Evolutionary conservation across 129 eudicot genomes (phyloP).

Genomic region (Logfia minima): DNA sequence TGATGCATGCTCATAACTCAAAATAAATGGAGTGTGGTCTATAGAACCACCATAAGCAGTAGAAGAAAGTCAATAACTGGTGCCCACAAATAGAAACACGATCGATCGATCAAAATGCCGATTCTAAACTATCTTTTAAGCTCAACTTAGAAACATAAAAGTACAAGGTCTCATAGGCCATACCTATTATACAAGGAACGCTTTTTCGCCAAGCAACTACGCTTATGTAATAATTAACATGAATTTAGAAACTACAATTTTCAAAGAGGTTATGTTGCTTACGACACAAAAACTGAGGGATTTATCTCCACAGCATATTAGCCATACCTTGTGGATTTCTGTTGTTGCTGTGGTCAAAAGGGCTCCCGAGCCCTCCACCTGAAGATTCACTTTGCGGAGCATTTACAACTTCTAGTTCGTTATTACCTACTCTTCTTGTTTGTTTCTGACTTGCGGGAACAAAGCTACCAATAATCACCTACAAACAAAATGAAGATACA

Average conservation of each 20-base stretch:
- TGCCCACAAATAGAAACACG: neutral
- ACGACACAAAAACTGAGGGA: conserved; percentile 5
- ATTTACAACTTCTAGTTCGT: conserved; percentile 24
- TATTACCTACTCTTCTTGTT: neutral
- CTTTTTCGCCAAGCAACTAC: neutral
- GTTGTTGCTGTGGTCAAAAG: conserved; percentile 36
- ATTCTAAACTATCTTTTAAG: neutral
- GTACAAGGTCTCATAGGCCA: neutral
- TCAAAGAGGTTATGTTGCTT: conserved; percentile 3
- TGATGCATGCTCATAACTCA: neutral
- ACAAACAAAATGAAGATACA: conserved; percentile 4
- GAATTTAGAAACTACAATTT: neutral
- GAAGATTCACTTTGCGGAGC: conserved; percentile 46
- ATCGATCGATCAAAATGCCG: neutral
- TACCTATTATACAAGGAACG: neutral
- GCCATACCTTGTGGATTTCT: conserved; percentile 37
- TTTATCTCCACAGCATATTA: conserved; percentile 45
- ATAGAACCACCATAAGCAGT: neutral
- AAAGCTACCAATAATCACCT: conserved; percentile 56
- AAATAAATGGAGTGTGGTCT: neutral
- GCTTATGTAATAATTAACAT: conserved; percentile 1
- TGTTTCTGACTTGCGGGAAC: conserved; percentile 27
- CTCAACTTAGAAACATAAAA: neutral
- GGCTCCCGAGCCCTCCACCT: conserved; percentile 48
- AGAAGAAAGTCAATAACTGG: neutral